These are phyloP conservation scores for Alternaria solani DNA, from an alignment of 2,329 filamentous ascomycete genomes.

Conservation along the genomic window DNA sequence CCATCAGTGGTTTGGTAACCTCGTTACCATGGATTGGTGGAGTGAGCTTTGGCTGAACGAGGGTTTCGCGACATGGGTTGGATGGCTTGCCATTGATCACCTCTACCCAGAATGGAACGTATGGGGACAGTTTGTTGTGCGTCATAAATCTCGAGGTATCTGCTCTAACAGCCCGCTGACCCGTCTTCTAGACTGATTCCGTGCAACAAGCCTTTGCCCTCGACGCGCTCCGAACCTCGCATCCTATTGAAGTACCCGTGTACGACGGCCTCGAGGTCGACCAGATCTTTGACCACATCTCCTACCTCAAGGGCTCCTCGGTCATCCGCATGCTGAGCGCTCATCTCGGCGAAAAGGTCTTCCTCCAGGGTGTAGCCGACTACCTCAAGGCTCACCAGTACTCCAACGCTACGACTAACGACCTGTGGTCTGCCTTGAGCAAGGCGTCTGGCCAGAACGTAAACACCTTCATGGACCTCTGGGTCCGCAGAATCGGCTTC, in stretches of 20 bases:
- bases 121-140: conserved; percentile 93
- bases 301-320: conserved; percentile 95
- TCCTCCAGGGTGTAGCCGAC: conserved; percentile 86
- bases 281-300: conserved; percentile 97
- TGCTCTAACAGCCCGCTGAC: conserved; percentile 41
- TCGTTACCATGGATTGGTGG: conserved; percentile 98
- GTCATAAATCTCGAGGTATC: conserved; percentile 64
- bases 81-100: conserved; percentile 90
- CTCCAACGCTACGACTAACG: conserved; percentile 87
- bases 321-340: conserved; percentile 95
- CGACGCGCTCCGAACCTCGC: conserved; percentile 88
- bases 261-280: conserved; percentile 94
- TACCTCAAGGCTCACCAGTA: conserved; percentile 92
- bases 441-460: conserved; percentile 90
- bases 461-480: conserved; percentile 85
- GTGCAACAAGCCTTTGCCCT: conserved; percentile 91
- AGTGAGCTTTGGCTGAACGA: conserved; percentile 90
- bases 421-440: conserved; percentile 88
- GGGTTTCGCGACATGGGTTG: conserved; percentile 97
- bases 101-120: conserved; percentile 97
- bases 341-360: conserved; percentile 85
- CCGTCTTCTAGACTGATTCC: conserved; percentile 74
- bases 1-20: conserved; percentile 95
- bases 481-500: conserved; percentile 96
- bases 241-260: conserved; percentile 95